These are phyloP conservation scores for Coemansia sp. DNA, from an alignment of 192 early-diverging fungal species.

Conservation along the genomic window DNA sequence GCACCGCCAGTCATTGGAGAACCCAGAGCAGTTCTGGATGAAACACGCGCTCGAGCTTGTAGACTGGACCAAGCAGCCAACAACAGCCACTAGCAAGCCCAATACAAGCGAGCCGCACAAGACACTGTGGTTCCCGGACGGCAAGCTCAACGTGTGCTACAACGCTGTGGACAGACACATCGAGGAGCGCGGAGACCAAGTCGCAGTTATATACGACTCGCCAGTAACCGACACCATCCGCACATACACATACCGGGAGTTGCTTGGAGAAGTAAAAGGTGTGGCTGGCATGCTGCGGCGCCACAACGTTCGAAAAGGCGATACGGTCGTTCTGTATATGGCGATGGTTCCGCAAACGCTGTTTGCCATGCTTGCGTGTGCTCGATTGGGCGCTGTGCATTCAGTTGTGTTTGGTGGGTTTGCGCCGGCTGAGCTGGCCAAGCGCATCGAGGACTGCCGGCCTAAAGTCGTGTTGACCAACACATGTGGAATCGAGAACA, in stretches of 20 bases:
- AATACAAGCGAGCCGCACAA: slow-evolving; percentile 16
- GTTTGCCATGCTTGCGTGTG: slow-evolving; percentile 83
- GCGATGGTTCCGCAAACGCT: slow-evolving; percentile 80
- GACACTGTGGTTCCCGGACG: slow-evolving; percentile 67
- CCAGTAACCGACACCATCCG: slow-evolving; percentile 59
- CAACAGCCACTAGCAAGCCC: slow-evolving; percentile 16
- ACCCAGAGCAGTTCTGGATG: slow-evolving; percentile 50
- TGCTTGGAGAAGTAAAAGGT: slow-evolving; percentile 64
- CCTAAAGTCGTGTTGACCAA: slow-evolving; percentile 75
- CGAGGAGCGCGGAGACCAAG: slow-evolving; percentile 58
- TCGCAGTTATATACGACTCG: slow-evolving; percentile 76
- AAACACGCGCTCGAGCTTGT: slow-evolving; percentile 43
- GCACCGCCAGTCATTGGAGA: slow-evolving; percentile 32
- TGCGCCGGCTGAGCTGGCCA: slow-evolving; percentile 73
- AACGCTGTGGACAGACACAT: slow-evolving; percentile 80
- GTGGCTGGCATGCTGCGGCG: slow-evolving; percentile 64
- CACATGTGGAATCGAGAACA: slow-evolving; percentile 79
- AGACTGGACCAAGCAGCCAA: slow-evolving; percentile 37
- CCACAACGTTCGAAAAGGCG: slow-evolving; percentile 66
- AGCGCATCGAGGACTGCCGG: slow-evolving; percentile 78
- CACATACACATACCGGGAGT: slow-evolving; percentile 66
- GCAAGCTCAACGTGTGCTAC: slow-evolving; percentile 75
- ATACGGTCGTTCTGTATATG: slow-evolving; percentile 81
- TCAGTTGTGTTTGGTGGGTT: slow-evolving; percentile 83
- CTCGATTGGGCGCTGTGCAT: slow-evolving; percentile 78